A percentile compares a stretch with the other conserved stretches of the same genome.
These are phyloP conservation scores for Epipyxis sp. DNA, from an alignment of 108 stramenopile genomes.

Conservation along the genomic window DNA sequence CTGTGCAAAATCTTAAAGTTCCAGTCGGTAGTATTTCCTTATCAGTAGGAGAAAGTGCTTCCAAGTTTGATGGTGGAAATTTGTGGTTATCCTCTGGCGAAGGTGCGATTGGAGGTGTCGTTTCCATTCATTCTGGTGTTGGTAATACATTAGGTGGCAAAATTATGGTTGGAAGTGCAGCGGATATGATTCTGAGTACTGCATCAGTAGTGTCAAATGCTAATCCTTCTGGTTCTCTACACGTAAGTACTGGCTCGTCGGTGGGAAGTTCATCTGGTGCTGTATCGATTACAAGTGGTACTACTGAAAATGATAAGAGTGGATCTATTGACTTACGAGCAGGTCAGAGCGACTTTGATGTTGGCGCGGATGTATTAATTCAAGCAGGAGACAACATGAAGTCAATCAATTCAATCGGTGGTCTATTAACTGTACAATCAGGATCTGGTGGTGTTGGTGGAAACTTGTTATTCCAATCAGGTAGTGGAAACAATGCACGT, in stretches of 20 bases:
- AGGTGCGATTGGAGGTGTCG: too few species aligned
- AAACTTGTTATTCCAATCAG: not conserved
- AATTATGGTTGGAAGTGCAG: slow-evolving; percentile 2
- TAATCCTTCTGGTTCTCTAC: too few species aligned
- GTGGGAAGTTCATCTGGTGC: not conserved
- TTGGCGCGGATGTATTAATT: too few species aligned
- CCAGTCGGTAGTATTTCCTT: slow-evolving; percentile 5
- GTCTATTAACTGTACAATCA: slow-evolving; percentile 5
- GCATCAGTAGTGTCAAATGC: too few species aligned
- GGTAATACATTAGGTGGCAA: not conserved
- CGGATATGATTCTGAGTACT: slow-evolving; percentile 7
- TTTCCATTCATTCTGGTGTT: too few species aligned
- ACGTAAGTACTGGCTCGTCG: too few species aligned
- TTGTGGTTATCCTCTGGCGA: not conserved
- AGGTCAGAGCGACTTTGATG: too few species aligned
- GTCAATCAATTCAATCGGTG: not conserved
- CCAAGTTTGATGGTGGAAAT: slow-evolving; percentile 11
- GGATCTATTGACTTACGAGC: slow-evolving; percentile 6
- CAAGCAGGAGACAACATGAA: too few species aligned
- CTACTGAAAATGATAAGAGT: slow-evolving; percentile 4
- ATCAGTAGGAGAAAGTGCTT: slow-evolving; percentile 1
- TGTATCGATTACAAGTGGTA: not conserved
- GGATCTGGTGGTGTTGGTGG: slow-evolving; percentile 10
- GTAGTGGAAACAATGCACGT: not conserved
- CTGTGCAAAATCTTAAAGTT: too few species aligned